Conservation (phyloP, 2,329 filamentous ascomycete species). For the Alternaria gansuensis region DNA sequence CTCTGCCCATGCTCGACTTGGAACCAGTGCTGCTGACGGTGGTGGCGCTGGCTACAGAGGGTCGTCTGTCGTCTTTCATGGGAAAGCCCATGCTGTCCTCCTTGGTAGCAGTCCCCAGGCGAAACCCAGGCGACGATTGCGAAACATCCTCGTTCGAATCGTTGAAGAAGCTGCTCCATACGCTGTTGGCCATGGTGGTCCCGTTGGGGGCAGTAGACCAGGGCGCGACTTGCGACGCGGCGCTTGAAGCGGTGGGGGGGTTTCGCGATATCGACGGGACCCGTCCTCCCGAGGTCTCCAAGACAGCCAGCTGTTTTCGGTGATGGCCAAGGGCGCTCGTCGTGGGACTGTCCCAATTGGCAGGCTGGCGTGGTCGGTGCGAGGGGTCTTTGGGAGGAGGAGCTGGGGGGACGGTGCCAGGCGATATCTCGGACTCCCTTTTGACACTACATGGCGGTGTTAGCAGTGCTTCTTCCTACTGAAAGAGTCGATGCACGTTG, state of each 20-base stretch:
- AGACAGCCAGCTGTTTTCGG: constrained; percentile 74
- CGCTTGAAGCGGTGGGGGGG: constrained; percentile 63
- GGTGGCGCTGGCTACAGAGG: constrained; percentile 86
- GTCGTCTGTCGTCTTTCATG: constrained; percentile 74
- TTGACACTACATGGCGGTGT: constrained; percentile 52
- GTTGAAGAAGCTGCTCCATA: constrained; percentile 72
- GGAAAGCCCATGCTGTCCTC: constrained; percentile 59
- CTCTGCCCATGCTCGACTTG: constrained; percentile 73
- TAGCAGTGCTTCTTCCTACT: constrained; percentile 33
- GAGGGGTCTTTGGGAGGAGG: constrained; percentile 50
- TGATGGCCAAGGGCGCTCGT: constrained; percentile 73
- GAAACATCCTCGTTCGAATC: constrained; percentile 75
- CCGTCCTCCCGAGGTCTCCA: constrained; percentile 68
- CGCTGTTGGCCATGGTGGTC: constrained; percentile 55
- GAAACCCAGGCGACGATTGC: constrained; percentile 76
- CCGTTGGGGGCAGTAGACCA: constrained; percentile 59
- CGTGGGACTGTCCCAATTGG: constrained; percentile 64
- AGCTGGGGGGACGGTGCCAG: constrained; percentile 49
- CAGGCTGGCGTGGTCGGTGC: constrained; percentile 51
- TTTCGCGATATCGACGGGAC: constrained; percentile 67
- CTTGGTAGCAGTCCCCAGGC: constrained; percentile 64
- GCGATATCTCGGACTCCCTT: constrained; percentile 57
- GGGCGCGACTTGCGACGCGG: constrained; percentile 61
- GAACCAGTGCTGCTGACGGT: constrained; percentile 88
- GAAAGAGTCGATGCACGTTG: constrained; percentile 26